Percentiles rank a stretch among this genome's conserved stretches.
Conservation (phyloP, 305 asterid genomes). For the Fraxinus latifolia region DNA sequence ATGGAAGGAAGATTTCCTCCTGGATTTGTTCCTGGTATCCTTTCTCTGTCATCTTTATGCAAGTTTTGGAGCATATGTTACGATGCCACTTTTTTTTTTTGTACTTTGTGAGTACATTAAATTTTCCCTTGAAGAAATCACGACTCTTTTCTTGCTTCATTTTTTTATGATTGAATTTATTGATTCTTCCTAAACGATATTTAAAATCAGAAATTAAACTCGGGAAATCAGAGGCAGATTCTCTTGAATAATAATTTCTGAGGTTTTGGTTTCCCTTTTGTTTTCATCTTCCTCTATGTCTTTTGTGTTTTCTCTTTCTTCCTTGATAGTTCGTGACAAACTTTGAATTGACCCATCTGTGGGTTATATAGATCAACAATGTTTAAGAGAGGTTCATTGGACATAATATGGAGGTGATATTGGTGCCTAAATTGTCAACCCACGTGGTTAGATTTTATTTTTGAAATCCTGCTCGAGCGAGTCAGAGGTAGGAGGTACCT, state of each 20-base stretch:
- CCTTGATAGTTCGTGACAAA: not conserved
- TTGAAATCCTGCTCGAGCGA: not conserved
- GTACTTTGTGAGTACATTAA: not conserved
- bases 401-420: not conserved
- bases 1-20: not conserved
- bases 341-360: not conserved
- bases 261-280: not conserved
- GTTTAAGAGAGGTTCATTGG: not conserved
- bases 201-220: not conserved
- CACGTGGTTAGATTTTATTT: not conserved
- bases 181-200: not conserved
- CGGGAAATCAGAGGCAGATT: not conserved
- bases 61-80: not conserved
- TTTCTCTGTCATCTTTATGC: conserved; percentile 4
- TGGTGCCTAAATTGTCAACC: not conserved
- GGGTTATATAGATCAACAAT: not conserved
- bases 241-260: not conserved
- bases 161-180: not conserved
- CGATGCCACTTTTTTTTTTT: not conserved
- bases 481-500: not conserved
- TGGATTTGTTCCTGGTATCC: not conserved
- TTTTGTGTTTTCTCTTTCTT: not conserved
- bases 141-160: not conserved
- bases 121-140: not conserved
- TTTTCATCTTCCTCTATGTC: not conserved